Evolutionary conservation across 768 basidiomycete genomes (phyloP).

Genomic region (Mycena kentingensis): DNA sequence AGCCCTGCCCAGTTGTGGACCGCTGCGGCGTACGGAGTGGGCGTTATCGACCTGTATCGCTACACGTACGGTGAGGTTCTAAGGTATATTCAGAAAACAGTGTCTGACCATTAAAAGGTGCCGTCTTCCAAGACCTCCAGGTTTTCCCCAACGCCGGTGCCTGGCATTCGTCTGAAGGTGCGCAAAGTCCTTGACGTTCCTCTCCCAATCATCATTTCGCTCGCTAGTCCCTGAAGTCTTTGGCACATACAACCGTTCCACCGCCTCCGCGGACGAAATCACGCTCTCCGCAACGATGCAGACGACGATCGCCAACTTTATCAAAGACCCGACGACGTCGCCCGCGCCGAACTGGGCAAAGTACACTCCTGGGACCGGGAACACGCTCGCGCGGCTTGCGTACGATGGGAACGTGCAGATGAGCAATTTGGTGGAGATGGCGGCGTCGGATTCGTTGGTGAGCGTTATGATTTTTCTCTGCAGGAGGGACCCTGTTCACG

Average conservation of each 20-base stretch:
- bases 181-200: background rate
- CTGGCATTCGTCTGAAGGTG: constrained; percentile 27
- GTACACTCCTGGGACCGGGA: constrained; percentile 15
- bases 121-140: constrained; percentile 25
- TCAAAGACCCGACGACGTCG: constrained; percentile 21
- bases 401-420: constrained; percentile 25
- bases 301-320: constrained; percentile 25
- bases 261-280: constrained; percentile 25
- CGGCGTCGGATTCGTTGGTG: constrained; percentile 8
- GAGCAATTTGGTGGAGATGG: constrained; percentile 19
- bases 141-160: constrained; percentile 27
- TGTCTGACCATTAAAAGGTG: constrained; percentile 4
- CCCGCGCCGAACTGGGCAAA: constrained; percentile 23
- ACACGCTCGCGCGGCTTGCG: constrained; percentile 23
- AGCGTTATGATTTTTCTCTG: no score
- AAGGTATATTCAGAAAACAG: background rate
- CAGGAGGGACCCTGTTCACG: no score
- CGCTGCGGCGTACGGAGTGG: constrained; percentile 10
- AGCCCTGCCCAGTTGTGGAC: constrained; percentile 23
- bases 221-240: constrained; percentile 22
- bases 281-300: constrained; percentile 26
- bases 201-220: background rate
- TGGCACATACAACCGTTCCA: constrained; percentile 26
- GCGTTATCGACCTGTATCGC: constrained; percentile 22
- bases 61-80: constrained; percentile 21